A percentile compares a stretch with the other conserved stretches of the same genome.
phyloP scores from a whole-genome alignment of 306 rosid genomes.

The Prinsepia uniflora region DNA sequence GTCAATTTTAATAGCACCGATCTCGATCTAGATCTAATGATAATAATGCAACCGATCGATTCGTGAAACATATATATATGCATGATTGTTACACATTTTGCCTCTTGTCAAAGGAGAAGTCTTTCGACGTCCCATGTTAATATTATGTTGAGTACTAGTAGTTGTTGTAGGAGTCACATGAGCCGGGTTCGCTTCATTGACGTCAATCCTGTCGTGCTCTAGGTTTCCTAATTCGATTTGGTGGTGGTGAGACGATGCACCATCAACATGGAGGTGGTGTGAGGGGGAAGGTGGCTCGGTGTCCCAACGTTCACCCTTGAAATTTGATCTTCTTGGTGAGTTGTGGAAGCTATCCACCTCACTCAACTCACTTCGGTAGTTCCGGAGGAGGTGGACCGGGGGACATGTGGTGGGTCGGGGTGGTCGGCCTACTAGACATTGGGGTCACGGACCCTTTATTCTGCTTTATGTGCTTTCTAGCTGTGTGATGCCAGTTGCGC shows the following conservation, averaged over 20 bases:
- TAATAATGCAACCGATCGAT: not conserved
- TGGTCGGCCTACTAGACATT: conserved; percentile 46
- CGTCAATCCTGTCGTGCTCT: conserved; percentile 13
- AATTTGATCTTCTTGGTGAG: conserved; percentile 33
- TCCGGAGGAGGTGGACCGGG: conserved; percentile 62
- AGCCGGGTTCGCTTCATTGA: conserved; percentile 1
- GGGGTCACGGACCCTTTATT: conserved; percentile 48
- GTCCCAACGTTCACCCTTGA: conserved; percentile 33
- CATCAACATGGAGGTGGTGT: conserved; percentile 18
- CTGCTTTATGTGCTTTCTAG: conserved; percentile 53
- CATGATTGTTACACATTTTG: not conserved
- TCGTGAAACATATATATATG: not conserved
- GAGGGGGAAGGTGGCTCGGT: conserved; percentile 42
- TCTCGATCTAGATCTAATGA: not conserved
- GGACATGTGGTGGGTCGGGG: conserved; percentile 47
- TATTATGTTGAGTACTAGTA: conserved; percentile 18
- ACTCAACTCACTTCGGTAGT: conserved; percentile 37
- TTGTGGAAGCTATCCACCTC: conserved; percentile 50
- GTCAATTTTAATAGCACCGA: not conserved
- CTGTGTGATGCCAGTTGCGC: conserved; percentile 68
- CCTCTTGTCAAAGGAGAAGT: conserved; percentile 58
- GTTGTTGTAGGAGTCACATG: not conserved
- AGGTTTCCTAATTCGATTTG: conserved; percentile 27
- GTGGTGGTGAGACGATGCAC: conserved; percentile 26
- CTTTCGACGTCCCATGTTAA: conserved; percentile 33